These are phyloP conservation scores for Cercospora nicotianae DNA, from an alignment of 2,329 filamentous ascomycete genomes.

Conservation along the genomic window DNA sequence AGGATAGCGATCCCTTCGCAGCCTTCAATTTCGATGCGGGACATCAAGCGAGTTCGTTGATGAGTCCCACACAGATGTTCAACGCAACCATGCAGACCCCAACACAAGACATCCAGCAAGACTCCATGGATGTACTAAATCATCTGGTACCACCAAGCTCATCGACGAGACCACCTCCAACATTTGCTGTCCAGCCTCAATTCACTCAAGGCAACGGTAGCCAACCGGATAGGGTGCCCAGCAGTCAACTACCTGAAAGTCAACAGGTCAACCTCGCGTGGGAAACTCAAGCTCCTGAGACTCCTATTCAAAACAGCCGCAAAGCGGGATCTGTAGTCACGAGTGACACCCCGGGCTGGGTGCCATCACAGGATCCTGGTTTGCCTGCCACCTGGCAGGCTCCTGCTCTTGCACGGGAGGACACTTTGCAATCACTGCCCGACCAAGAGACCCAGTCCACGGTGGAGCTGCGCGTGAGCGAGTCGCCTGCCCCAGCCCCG, in stretches of 20 bases:
- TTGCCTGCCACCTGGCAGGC: slow-evolving; percentile 33
- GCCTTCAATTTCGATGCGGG: slow-evolving; percentile 36
- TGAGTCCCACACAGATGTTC: slow-evolving; percentile 41
- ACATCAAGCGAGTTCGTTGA: slow-evolving; percentile 28
- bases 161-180: slow-evolving; percentile 31
- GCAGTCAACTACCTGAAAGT: slow-evolving; percentile 33
- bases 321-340: slow-evolving; percentile 27
- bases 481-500: slow-evolving; percentile 37
- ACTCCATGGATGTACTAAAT: slow-evolving; percentile 46
- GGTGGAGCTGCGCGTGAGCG: slow-evolving; percentile 36
- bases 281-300: slow-evolving; percentile 37
- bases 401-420: slow-evolving; percentile 22
- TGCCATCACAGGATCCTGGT: slow-evolving; percentile 38
- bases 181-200: slow-evolving; percentile 19
- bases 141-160: slow-evolving; percentile 36
- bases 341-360: slow-evolving; percentile 38
- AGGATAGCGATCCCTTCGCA: slow-evolving; percentile 37
- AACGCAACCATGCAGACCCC: slow-evolving; percentile 40
- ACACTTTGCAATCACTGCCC: slow-evolving; percentile 21
- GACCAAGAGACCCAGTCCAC: slow-evolving; percentile 38
- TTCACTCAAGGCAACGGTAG: slow-evolving; percentile 16
- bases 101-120: slow-evolving; percentile 40
- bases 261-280: slow-evolving; percentile 42
- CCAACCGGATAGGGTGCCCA: slow-evolving; percentile 24
- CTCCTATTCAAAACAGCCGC: slow-evolving; percentile 28